phyloP scores from a whole-genome alignment of 805 yeast genomes.

The Candida silvicultrix region DNA sequence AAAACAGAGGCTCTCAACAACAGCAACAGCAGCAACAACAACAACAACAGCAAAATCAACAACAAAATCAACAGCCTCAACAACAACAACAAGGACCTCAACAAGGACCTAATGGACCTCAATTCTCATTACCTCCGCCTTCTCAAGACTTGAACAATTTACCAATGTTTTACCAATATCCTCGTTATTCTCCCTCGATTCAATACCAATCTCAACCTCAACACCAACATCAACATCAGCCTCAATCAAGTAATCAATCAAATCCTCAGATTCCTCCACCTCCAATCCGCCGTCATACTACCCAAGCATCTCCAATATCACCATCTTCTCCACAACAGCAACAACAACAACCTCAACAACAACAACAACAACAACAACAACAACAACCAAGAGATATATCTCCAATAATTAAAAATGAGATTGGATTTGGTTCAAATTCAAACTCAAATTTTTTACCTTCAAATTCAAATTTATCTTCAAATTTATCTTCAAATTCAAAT shows the following conservation, averaged over 20 bases:
- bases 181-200: not conserved
- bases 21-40: constrained; percentile 1
- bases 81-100: not conserved
- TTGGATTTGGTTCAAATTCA: not conserved
- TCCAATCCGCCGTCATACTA: not conserved
- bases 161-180: not conserved
- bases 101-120: not conserved
- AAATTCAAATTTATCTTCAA: not conserved
- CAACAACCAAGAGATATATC: not conserved
- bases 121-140: not conserved
- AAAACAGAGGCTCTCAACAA: constrained; percentile 4
- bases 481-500: not conserved
- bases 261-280: not conserved
- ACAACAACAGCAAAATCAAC: constrained; percentile 1
- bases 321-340: not conserved
- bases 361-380: not conserved
- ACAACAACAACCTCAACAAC: not conserved
- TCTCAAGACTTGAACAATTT: not conserved
- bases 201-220: not conserved
- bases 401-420: not conserved
- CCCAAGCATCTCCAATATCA: not conserved
- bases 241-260: too few species aligned
- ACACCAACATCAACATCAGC: constrained; percentile 1
- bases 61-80: not conserved
- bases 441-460: not conserved